Base-by-base conservation (phyloP, 495 filamentous ascomycete species). In the Penicillium desertorum region DNA sequence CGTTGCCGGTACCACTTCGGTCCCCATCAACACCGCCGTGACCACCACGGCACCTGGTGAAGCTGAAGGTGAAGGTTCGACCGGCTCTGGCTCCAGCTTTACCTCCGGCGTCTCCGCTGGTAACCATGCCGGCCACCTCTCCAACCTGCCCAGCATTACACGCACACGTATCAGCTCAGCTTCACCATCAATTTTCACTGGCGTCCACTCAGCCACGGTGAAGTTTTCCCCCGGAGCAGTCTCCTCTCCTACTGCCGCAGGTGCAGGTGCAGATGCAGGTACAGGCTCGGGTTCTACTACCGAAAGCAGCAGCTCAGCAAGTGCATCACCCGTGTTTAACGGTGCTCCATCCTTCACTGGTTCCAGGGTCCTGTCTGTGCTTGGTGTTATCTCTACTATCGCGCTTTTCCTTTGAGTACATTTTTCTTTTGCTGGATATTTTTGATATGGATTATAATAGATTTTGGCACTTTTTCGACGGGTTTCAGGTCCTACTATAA, bases 1-100 rank as follows among this genome's bases (percentile, higher is more conserved):
- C 17, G 59, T 65, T 48, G 56, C 47, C 4, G 47, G 56, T 4
- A 68, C 62, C 9, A 58, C 59, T 23, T 17, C 30, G 2, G 22
- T 55, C n/a, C 52, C 52, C 1, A 45, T 46, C 12, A 36, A 55
- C n/a, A 39, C 52, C 4, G 39, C 41, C 19, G 22, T 22, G 42
- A 16, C 32, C 10, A 55, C 43, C 19, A 55, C 43, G 0, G 22
- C 30, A 36, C 11, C 32, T 29, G 43, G 42, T 10, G 10, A 34
- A 12, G 30, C 11, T 36, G 41, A 44, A 44, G 29, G 19, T 19
- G 50, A 29, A 30, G 25, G 37, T 27, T 52, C 50, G 16, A 52
- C 16, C 23, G 11, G 32, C 17, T 39, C 29, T 22, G 30, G 17
- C 47, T n/a, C 47, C 20, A 10, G 44, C 19, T 51, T 34, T 22